A percentile compares a stretch with the other conserved stretches of the same genome.
Evolutionary conservation across 2,329 filamentous ascomycete species (phyloP).

Genomic region (Epichloe gansuensis): DNA sequence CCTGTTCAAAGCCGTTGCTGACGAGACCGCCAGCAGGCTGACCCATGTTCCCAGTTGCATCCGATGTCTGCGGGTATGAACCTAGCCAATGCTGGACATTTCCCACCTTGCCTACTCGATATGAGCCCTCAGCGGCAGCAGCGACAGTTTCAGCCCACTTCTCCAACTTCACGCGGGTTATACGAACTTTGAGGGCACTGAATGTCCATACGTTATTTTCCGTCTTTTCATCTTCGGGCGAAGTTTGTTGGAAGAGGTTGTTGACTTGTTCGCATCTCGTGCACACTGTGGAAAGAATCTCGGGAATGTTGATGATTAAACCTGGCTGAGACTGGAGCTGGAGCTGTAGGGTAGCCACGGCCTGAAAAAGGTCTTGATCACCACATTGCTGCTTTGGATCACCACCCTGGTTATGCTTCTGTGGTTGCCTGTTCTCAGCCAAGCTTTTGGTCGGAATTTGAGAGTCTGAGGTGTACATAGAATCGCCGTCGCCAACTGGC

Average conservation of each 20-base stretch:
- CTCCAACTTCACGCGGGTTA: conserved; percentile 33
- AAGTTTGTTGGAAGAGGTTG: conserved; percentile 19
- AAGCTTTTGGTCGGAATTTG: conserved; percentile 9
- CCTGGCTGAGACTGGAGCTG: conserved; percentile 32
- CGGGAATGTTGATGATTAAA: conserved; percentile 31
- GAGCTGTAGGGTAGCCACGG: conserved; percentile 27
- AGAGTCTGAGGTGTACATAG: conserved; percentile 14
- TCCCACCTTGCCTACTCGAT: conserved; percentile 7
- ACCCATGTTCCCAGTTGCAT: neutral
- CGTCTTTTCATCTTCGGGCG: conserved; percentile 20
- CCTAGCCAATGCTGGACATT: conserved; percentile 7
- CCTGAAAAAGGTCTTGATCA: conserved; percentile 26
- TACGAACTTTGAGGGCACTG: conserved; percentile 33
- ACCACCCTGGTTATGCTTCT: neutral
- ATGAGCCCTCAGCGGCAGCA: conserved; percentile 18
- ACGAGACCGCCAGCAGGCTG: neutral
- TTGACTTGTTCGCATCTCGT: conserved; percentile 32
- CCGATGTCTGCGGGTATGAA: conserved; percentile 8
- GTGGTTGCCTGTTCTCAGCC: neutral
- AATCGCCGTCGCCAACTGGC: conserved; percentile 13
- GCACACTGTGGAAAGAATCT: conserved; percentile 29
- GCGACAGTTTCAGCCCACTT: conserved; percentile 34
- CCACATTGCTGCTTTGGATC: conserved; percentile 9
- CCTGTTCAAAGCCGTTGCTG: conserved; percentile 12
- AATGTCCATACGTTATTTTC: conserved; percentile 37